Evolutionary conservation across 2,329 filamentous ascomycete genomes (phyloP), one percentile per base, ranked within the genome.

Genomic region (Cercospora zeina): DNA sequence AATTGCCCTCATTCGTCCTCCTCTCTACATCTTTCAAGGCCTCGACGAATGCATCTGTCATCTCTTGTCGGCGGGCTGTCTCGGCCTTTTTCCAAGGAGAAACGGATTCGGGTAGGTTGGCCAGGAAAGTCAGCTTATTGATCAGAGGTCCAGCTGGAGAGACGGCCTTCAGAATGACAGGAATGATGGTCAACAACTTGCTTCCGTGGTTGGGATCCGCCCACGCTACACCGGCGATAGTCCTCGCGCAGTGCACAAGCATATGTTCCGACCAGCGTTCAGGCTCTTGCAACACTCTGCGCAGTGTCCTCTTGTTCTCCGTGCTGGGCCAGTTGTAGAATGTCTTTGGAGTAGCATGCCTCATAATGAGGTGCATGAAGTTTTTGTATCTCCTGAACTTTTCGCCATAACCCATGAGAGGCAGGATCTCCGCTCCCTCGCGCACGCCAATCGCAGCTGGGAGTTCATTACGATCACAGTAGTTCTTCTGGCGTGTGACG

Each of bases 301-400:
- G 68, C 42, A 74, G 62, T 13, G 72, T 74, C 49, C 65, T 65
- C 69, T 73, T 74, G 70, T 74, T 74, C 69, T 74, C 72, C 2
- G 63, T 39, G n/a, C 64, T 66, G 4, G 72, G 72, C 64, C 68
- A 72, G 56, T 70, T 69, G 62, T 73, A 74, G 66, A 74, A 74
- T 10, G 63, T 61, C 39, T 69, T 68, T 13, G 70, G 70, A 53
- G 66, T 65, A 34, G 71, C 67, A 58, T 73, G 66, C 53, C 69
- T 66, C 70, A 73, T 74, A 62, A 74, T 73, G 53, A 67, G 55
- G 65, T 74, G 72, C 65, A 74, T 74, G 68, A 74, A 74, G 69
- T 74, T 74, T 69, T 72, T 72, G 62, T 72, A 68, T 61, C 71
- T 65, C 34, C 64, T 54, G 63, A 69, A 70, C 21, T 70, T 65